Conservation (phyloP, 2,329 filamentous ascomycete genomes). For the Anthostomella pinea region DNA sequence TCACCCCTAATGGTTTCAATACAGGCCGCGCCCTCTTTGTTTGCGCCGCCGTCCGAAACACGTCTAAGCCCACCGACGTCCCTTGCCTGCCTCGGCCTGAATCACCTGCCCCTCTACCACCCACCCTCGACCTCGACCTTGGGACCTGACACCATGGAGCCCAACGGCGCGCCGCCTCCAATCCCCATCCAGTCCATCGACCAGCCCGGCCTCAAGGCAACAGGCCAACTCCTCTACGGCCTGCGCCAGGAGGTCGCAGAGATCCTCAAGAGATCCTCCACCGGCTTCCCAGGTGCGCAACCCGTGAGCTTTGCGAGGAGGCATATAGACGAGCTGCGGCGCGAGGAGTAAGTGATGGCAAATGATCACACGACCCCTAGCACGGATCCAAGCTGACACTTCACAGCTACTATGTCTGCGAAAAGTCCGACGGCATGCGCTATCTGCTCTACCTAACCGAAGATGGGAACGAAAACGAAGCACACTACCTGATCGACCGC, state of each 20-base stretch:
- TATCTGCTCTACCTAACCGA: constrained; percentile 88
- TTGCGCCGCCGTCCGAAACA: background rate
- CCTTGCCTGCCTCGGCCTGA: no score
- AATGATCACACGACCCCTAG: background rate
- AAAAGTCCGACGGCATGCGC: constrained; percentile 95
- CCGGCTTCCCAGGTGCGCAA: constrained; percentile 83
- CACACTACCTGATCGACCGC: constrained; percentile 92
- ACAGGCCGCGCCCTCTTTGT: no score
- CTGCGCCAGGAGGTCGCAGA: constrained; percentile 72
- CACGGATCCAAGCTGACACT: constrained; percentile 8
- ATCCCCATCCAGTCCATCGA: constrained; percentile 49
- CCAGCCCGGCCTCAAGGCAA: constrained; percentile 63
- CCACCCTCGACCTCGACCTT: background rate
- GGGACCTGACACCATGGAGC: constrained; percentile 11
- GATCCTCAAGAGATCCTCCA: constrained; percentile 67
- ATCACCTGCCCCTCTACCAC: background rate
- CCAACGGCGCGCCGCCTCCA: constrained; percentile 5
- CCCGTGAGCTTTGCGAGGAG: constrained; percentile 85
- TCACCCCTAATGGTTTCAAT: no score
- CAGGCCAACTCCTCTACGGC: constrained; percentile 53
- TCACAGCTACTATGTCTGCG: constrained; percentile 85
- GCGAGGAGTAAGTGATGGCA: constrained; percentile 61
- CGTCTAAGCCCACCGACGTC: background rate
- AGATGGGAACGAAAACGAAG: constrained; percentile 60
- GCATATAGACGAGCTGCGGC: constrained; percentile 79